Base-by-base conservation (phyloP, 139 green algal genomes). In the Axilococcus clingmanii region DNA sequence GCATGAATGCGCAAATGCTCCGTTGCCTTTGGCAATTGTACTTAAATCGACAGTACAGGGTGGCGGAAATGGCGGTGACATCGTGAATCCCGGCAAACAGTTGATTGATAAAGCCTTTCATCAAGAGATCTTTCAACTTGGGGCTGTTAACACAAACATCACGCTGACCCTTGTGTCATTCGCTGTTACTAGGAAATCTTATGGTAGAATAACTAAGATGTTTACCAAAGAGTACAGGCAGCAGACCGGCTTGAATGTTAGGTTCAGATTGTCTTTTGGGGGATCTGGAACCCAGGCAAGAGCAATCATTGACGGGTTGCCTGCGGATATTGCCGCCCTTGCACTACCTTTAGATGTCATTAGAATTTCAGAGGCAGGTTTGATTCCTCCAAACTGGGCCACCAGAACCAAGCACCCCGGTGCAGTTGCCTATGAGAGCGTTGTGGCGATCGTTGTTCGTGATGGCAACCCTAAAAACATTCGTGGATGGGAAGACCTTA, bases 291-390 rank as follows among this genome's bases (percentile, higher is more conserved):
- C 85, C 30, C 80, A 88, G 66, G 79, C 83, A 14, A 72, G 83
- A 32, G 83, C 83, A 0, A 73, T 93, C 1, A 80, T 79, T 7
- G 83, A 90, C 43, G 83, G 83, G 34, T 61, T 93, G 33, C 83
- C 81, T 3, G 80, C 72, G 5, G 81, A 90, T 45, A 73, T 90
- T 6, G 75, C 81, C 12, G 76, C 83, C 0, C 68, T 93, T 35
- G 83, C 84, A 1, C 66, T 94, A 49, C 79, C 84, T 4, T 67
- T 93, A 22, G 84, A 94, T 51, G 53, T 90, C 2, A 59, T 82
- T 42, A 85, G 86, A 55, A 92, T 94, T 52, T 60, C 32, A 15
- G 57, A 82, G 2, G 53, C 75, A 6, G 83, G 78, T 4, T 69
- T 88, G 16, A 74, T 88, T 5, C 23, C 46, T 8, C 22, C 35